Conservation (phyloP, 2,329 filamentous ascomycete genomes). For the Penicillium sp. region DNA sequence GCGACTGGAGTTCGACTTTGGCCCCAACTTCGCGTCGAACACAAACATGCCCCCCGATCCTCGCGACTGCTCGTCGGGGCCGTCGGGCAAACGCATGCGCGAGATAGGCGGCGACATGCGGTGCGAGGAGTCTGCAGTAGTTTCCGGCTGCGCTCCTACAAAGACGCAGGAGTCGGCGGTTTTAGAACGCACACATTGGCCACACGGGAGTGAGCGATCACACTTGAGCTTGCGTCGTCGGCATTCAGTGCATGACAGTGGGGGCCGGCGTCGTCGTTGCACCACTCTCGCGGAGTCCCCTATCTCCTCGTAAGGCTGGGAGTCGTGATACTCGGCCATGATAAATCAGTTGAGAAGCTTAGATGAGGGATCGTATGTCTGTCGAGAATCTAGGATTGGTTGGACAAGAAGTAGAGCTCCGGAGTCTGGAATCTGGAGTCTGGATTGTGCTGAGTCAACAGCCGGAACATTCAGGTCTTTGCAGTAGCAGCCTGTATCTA, state of each 20-base stretch:
- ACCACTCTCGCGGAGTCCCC: constrained; percentile 12
- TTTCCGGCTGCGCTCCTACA: constrained; percentile 30
- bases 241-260: constrained; percentile 70
- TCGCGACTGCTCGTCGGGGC: constrained; percentile 14
- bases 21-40: constrained; percentile 35
- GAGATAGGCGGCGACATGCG: constrained; percentile 22
- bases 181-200: constrained; percentile 60
- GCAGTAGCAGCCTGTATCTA: too few species aligned
- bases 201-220: constrained; percentile 73
- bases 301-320: constrained; percentile 9
- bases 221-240: constrained; percentile 78
- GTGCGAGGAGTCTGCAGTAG: constrained; percentile 9
- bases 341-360: not conserved
- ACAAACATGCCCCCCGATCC: constrained; percentile 34
- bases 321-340: constrained; percentile 17
- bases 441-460: too few species aligned
- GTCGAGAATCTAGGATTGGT: too few species aligned
- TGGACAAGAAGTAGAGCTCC: too few species aligned
- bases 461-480: too few species aligned
- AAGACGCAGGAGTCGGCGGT: constrained; percentile 60
- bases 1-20: constrained; percentile 24
- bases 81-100: constrained; percentile 10
- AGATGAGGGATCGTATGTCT: too few species aligned
- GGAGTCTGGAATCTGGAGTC: too few species aligned
- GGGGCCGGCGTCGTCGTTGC: constrained; percentile 66